Percentiles rank a stretch among this genome's conserved stretches.
Conservation (phyloP, 2,329 filamentous ascomycete species). For the Metarhizium brunneum region DNA sequence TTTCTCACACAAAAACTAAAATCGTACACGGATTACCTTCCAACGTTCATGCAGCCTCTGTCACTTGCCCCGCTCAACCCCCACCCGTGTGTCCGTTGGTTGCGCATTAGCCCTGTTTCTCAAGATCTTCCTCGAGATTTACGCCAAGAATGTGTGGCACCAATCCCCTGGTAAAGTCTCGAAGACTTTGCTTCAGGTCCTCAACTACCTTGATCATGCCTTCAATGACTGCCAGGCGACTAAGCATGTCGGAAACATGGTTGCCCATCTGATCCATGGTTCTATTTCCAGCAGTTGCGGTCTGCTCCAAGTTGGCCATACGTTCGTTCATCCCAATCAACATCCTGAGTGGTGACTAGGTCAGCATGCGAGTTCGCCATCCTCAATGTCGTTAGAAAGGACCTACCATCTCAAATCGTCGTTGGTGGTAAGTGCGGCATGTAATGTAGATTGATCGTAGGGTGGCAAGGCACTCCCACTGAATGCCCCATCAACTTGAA, state of each 20-base stretch:
- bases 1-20: too few relatives aligned
- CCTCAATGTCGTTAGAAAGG: not conserved
- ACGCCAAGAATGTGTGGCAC: constrained; percentile 1
- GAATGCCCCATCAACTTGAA: not conserved
- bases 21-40: too few relatives aligned
- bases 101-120: not conserved
- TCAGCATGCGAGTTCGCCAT: not conserved
- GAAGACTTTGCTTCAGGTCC: constrained; percentile 3
- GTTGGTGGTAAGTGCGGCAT: not conserved
- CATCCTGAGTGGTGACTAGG: not conserved
- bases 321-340: not conserved
- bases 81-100: too few relatives aligned
- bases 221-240: not conserved
- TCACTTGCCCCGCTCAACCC: too few relatives aligned
- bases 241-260: not conserved
- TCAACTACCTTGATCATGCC: not conserved
- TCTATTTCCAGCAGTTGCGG: not conserved
- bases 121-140: not conserved
- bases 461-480: too few relatives aligned
- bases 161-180: constrained; percentile 3
- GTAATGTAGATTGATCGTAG: not conserved
- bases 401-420: constrained; percentile 1
- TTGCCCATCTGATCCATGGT: not conserved
- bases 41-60: constrained; percentile 1
- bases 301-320: not conserved